Conservation (phyloP, 495 filamentous ascomycete genomes). For the Jackrogersella minutella region DNA sequence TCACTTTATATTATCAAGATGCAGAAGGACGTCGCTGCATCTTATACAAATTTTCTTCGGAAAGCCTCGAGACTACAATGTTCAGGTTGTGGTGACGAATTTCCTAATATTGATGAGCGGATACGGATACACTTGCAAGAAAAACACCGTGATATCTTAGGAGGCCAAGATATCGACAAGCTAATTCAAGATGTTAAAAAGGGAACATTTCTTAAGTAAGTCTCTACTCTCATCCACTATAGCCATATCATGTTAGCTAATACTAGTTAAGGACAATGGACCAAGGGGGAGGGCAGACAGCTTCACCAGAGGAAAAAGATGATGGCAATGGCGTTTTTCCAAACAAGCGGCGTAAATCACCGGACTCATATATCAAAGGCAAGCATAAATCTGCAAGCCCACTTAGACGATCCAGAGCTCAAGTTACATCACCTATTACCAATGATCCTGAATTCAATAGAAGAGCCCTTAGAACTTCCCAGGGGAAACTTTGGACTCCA, state of each 20-base stretch:
- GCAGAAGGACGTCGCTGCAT: slow-evolving; percentile 34
- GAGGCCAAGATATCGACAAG: slow-evolving; percentile 19
- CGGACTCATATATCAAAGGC: slow-evolving; percentile 14
- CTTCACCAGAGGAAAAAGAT: slow-evolving; percentile 1
- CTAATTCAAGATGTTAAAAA: slow-evolving; percentile 38
- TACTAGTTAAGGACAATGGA: slow-evolving; percentile 10
- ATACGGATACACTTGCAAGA: slow-evolving; percentile 33
- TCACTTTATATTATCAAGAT: slow-evolving; percentile 12
- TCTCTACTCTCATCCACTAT: not conserved
- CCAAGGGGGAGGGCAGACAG: slow-evolving; percentile 9
- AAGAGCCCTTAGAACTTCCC: slow-evolving; percentile 33
- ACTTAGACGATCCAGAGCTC: slow-evolving; percentile 38
- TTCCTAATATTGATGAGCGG: slow-evolving; percentile 30
- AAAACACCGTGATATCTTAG: slow-evolving; percentile 27
- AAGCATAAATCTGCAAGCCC: slow-evolving; percentile 33
- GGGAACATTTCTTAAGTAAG: slow-evolving; percentile 23
- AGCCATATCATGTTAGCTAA: slow-evolving; percentile 16
- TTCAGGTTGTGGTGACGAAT: slow-evolving; percentile 28
- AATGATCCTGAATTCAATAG: slow-evolving; percentile 48
- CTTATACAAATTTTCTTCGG: slow-evolving; percentile 38
- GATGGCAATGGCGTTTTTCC: slow-evolving; percentile 22
- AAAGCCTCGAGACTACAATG: slow-evolving; percentile 33
- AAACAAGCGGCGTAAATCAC: slow-evolving; percentile 39
- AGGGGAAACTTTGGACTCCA: slow-evolving; percentile 50
- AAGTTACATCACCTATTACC: slow-evolving; percentile 12